Base-by-base conservation (phyloP, 208 protist species). In the Leishmania tropica region DNA sequence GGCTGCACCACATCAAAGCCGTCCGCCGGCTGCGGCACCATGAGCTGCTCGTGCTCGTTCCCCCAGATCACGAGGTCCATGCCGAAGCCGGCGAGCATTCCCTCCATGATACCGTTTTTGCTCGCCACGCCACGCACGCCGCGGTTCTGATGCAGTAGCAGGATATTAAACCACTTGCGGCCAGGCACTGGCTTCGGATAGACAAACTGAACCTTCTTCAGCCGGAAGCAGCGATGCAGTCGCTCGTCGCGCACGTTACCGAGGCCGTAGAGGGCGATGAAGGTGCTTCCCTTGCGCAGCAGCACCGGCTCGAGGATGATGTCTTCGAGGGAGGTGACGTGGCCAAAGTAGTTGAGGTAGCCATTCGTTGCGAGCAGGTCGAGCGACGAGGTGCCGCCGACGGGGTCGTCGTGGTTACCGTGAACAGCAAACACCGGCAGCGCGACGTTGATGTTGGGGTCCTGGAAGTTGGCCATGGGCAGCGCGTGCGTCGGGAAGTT, bases 321-420 rank as follows among this genome's bases (percentile, higher is more conserved):
- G 47, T 99, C 91, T 74, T 99, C 98, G 0, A 99, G 83, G 19
- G 92, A 96, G 8, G 94, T 72, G 17, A 89, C 87, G 70, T 99
- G 98, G 54, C 99, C 99, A 94, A 99, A 99, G 89, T 99, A 99
- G 85, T 99, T 99, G 31, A 99, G 85, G 53, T 99, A 90, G 60
- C 98, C 97, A 45, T 87, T 92, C 11, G 93, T 93, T 40, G 94
- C 88, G 31, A 99, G 88, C 2, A 99, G 77, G 87, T 99, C 99
- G 6, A 99, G 80, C 28, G 99, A 87, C 51, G 93, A 96, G 79
- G 92, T 92, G 73, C 98, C 98, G 7, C 99, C 99, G 56, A 98
- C 91, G 15, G 99, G 99, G 83, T 99, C 99, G 83, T 99, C 99
- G 89, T 99, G 99, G 86, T 99, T 99, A 70, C 99, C 99, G 90